phyloP scores from a whole-genome alignment of 2,329 filamentous ascomycete genomes.

The Alternaria arborescens region DNA sequence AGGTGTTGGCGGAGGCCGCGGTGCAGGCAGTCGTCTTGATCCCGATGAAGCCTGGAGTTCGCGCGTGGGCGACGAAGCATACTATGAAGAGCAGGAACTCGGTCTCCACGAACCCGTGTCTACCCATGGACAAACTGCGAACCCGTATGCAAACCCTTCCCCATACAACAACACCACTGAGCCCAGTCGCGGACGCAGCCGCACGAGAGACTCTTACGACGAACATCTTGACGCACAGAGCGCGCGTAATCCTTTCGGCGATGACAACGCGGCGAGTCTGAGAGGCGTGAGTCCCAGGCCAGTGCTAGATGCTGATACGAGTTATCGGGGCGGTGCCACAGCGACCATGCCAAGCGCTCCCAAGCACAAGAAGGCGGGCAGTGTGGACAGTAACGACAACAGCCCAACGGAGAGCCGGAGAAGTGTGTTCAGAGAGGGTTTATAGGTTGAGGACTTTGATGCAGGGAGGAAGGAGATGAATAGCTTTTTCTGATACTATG shows the following conservation, averaged over 20 bases:
- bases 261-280: conserved; percentile 59
- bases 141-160: conserved; percentile 27
- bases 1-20: conserved; percentile 44
- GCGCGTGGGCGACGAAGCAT: conserved; percentile 77
- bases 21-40: conserved; percentile 69
- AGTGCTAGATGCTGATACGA: conserved; percentile 58
- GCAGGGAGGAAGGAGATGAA: too few species aligned
- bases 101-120: conserved; percentile 60
- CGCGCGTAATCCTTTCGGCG: conserved; percentile 45
- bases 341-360: conserved; percentile 52
- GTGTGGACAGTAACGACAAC: conserved; percentile 56
- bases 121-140: conserved; percentile 49
- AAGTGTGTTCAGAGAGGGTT: conserved; percentile 75
- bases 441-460: conserved; percentile 52
- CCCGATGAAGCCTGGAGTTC: conserved; percentile 89
- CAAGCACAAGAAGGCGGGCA: conserved; percentile 40
- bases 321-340: conserved; percentile 48
- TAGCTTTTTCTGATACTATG: not conserved
- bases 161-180: conserved; percentile 23
- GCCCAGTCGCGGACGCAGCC: conserved; percentile 55
- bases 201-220: conserved; percentile 57
- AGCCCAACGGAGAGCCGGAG: conserved; percentile 71
- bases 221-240: conserved; percentile 44
- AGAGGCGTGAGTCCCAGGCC: conserved; percentile 80
- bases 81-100: conserved; percentile 81